A percentile compares a stretch with the other conserved stretches of the same genome.
These are phyloP conservation scores for Trypanosoma vivax DNA, from an alignment of 208 protist genomes.

Conservation along the genomic window DNA sequence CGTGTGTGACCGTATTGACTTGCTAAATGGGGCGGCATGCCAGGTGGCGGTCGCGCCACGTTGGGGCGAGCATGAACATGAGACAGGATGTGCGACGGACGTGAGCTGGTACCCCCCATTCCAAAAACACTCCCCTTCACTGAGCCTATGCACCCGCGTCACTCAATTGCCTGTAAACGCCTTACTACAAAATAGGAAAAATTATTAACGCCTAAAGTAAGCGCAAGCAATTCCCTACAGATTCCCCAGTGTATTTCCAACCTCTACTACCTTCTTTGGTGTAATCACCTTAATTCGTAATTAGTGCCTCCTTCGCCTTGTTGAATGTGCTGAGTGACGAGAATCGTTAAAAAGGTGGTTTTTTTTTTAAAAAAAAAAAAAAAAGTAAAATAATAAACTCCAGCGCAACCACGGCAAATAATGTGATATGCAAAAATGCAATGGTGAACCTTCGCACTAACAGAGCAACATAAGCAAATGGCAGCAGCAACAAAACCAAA, in stretches of 20 bases:
- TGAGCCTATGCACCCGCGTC: no score
- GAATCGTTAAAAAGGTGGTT: no score
- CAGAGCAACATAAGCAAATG: conserved; percentile 7
- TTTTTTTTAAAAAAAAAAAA: conserved; percentile 8
- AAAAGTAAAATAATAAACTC: conserved; percentile 13
- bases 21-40: conserved; percentile 71
- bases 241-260: neutral
- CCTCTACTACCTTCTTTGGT: neutral
- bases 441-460: no score
- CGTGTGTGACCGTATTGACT: conserved; percentile 46
- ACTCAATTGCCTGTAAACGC: no score
- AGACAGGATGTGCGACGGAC: neutral
- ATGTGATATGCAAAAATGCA: no score
- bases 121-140: neutral
- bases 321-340: neutral
- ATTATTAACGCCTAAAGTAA: no score
- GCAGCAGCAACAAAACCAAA: neutral
- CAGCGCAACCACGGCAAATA: no score
- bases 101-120: conserved; percentile 19
- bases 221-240: no score
- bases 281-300: no score
- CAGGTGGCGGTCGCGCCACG: conserved; percentile 12
- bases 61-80: neutral
- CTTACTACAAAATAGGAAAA: no score
- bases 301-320: neutral